Evolutionary conservation across 495 filamentous ascomycete genomes (phyloP).

Genomic region (Cenococcum geophilum): DNA sequence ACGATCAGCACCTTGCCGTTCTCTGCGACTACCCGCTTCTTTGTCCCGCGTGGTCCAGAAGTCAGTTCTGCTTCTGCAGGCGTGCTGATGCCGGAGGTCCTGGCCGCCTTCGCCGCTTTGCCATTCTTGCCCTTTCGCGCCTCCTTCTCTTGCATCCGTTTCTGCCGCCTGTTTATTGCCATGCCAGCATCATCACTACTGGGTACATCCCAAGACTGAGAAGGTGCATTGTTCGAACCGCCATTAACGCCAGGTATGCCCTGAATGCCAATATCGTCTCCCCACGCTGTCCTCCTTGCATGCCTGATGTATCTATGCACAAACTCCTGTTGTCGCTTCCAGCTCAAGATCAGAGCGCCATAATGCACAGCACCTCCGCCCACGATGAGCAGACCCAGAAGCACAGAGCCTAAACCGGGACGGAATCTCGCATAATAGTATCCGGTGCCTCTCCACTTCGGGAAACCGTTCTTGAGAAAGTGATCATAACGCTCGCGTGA

Average conservation of each 20-base stretch:
- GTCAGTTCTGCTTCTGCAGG: slow-evolving; percentile 37
- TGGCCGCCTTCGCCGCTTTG: slow-evolving; percentile 42
- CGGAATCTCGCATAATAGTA: slow-evolving; percentile 96
- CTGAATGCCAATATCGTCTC: slow-evolving; percentile 61
- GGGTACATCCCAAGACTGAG: slow-evolving; percentile 35
- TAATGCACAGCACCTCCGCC: slow-evolving; percentile 84
- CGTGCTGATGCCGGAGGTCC: slow-evolving; percentile 38
- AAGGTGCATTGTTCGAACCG: slow-evolving; percentile 34
- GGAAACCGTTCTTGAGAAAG: slow-evolving; percentile 91
- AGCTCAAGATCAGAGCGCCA: slow-evolving; percentile 70
- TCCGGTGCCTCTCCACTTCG: slow-evolving; percentile 90
- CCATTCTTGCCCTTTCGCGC: slow-evolving; percentile 45
- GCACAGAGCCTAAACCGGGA: slow-evolving; percentile 77
- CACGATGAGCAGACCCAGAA: slow-evolving; percentile 76
- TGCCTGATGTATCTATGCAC: slow-evolving; percentile 86
- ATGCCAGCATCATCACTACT: slow-evolving; percentile 37
- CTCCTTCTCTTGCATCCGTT: slow-evolving; percentile 78
- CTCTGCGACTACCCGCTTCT: slow-evolving; percentile 79
- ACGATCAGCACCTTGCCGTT: slow-evolving; percentile 95
- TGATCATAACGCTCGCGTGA: slow-evolving; percentile 86
- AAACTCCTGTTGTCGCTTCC: slow-evolving; percentile 84
- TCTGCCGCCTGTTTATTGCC: slow-evolving; percentile 77
- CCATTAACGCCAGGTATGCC: slow-evolving; percentile 61
- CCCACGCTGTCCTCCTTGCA: slow-evolving; percentile 83
- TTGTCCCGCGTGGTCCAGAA: slow-evolving; percentile 54